Percentiles rank a stretch among this genome's conserved stretches.
Evolutionary conservation across 2,329 filamentous ascomycete genomes (phyloP).

Genomic region (Diaporthe sp.): DNA sequence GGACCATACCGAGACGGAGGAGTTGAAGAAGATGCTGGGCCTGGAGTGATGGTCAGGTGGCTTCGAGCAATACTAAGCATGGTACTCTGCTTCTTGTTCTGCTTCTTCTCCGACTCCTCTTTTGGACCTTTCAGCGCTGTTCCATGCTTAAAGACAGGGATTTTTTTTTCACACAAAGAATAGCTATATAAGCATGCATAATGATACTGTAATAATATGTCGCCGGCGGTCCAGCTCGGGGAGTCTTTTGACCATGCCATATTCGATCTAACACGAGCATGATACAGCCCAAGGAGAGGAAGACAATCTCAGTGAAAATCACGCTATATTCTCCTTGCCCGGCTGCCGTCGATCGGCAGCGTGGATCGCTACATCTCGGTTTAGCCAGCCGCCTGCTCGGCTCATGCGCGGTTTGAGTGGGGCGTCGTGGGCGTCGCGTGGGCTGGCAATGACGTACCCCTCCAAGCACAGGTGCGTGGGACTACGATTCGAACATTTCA

Average conservation of each 20-base stretch:
- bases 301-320: neutral
- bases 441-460: conserved; percentile 22
- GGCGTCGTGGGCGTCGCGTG: neutral
- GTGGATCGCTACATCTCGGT: neutral
- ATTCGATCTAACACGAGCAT: neutral
- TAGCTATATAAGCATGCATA: neutral
- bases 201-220: neutral
- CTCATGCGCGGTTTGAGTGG: neutral
- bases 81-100: neutral
- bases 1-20: conserved; percentile 7
- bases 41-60: neutral
- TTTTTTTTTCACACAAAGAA: no score
- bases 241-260: neutral
- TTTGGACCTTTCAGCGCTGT: neutral
- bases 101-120: neutral
- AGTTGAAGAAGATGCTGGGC: conserved; percentile 19
- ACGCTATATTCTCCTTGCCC: neutral
- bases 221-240: neutral
- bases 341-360: neutral
- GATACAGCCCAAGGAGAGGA: no score
- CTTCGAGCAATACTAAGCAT: neutral
- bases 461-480: neutral
- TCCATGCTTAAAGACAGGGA: neutral
- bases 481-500: conserved; percentile 3
- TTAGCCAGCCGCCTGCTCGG: neutral